Conservation (phyloP, 2,329 filamentous ascomycete genomes). For the Nigrospora sphaerica region DNA sequence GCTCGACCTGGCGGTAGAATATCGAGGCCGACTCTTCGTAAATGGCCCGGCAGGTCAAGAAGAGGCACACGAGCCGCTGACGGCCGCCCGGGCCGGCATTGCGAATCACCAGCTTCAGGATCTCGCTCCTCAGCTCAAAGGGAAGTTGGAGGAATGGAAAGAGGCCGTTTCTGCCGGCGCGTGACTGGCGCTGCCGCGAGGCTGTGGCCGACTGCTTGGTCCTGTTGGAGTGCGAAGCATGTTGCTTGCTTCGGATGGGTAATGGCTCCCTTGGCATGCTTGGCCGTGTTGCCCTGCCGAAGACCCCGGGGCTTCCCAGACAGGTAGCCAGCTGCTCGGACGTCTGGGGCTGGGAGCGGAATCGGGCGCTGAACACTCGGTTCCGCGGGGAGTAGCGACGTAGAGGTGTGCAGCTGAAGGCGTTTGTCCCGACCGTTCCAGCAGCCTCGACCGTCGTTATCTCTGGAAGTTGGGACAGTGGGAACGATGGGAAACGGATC, state of each 20-base stretch:
- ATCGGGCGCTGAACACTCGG: no score
- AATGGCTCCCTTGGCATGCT: background rate
- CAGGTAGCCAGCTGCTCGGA: no score
- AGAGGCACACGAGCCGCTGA: conserved; percentile 11
- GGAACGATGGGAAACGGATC: no score
- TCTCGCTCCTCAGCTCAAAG: conserved; percentile 15
- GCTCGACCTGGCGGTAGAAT: conserved; percentile 16
- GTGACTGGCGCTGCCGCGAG: background rate
- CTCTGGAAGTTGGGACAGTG: no score
- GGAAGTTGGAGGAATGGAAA: conserved; percentile 21
- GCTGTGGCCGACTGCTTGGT: background rate
- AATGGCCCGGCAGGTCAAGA: conserved; percentile 12
- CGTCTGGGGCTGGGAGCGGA: no score
- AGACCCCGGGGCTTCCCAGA: no score
- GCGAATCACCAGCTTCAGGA: conserved; percentile 11
- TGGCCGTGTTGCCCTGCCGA: no score
- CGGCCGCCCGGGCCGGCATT: conserved; percentile 4
- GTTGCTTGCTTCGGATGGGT: background rate
- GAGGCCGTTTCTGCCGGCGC: conserved; percentile 4
- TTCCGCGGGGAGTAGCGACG: no score
- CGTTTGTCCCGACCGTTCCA: no score
- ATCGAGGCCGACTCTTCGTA: conserved; percentile 18
- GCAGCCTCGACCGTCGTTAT: no score
- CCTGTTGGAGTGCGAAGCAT: background rate
- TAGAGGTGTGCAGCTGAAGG: no score